Percentiles rank a stretch among this genome's conserved stretches.
phyloP scores from a whole-genome alignment of 2,329 filamentous ascomycete species.

The Sporothrix curviconia region DNA sequence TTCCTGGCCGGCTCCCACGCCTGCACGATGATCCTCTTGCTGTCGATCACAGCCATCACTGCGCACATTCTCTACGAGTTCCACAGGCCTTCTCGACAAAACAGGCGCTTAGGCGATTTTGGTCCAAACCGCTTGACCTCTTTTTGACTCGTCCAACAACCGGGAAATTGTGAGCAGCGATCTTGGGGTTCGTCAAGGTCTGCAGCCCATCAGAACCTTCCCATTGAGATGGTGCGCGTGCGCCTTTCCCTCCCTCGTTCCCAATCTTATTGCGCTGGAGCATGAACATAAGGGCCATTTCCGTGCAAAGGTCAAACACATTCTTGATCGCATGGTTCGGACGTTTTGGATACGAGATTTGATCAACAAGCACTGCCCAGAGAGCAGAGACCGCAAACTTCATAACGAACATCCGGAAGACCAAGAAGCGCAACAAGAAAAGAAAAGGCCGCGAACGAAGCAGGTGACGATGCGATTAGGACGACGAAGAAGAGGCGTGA shows the following conservation, averaged over 20 bases:
- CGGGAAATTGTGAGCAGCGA: conserved; percentile 92
- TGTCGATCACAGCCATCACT: conserved; percentile 94
- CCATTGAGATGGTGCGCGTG: conserved; percentile 69
- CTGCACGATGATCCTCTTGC: too few relatives aligned
- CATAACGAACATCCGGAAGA: conserved; percentile 90
- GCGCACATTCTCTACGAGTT: conserved; percentile 91
- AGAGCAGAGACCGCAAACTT: conserved; percentile 84
- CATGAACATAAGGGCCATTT: conserved; percentile 98
- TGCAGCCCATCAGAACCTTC: conserved; percentile 82
- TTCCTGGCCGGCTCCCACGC: too few relatives aligned
- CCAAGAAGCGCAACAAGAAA: conserved; percentile 82
- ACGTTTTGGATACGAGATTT: conserved; percentile 74
- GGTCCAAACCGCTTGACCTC: conserved; percentile 91
- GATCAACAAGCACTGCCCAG: conserved; percentile 77
- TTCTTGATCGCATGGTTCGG: conserved; percentile 90
- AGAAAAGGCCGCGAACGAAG: conserved; percentile 62
- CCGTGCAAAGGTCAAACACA: conserved; percentile 95
- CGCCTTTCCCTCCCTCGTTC: conserved; percentile 71
- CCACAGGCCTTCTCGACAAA: conserved; percentile 60
- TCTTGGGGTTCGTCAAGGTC: conserved; percentile 94
- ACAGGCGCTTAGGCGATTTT: conserved; percentile 69
- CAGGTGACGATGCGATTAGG: conserved; percentile 37
- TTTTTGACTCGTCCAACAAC: conserved; percentile 95
- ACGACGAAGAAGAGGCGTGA: conserved; percentile 50
- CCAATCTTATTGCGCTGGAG: conserved; percentile 93